phyloP scores from a whole-genome alignment of 2,329 filamentous ascomycete genomes.

The Seiridium unicorne region DNA sequence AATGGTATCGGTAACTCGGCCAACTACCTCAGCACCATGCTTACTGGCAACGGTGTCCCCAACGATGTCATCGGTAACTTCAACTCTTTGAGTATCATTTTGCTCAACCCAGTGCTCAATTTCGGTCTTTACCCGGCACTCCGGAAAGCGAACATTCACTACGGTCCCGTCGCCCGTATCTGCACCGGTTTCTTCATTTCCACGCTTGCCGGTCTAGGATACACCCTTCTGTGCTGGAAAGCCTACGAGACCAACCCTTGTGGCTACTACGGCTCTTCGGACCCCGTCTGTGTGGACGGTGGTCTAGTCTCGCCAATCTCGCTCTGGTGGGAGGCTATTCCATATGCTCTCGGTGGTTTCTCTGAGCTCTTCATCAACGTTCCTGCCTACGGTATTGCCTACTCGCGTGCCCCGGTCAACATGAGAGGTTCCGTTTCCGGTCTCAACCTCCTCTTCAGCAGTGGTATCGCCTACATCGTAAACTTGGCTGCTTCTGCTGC shows the following conservation, averaged over 20 bases:
- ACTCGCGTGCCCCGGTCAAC: slow-evolving; percentile 47
- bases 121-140: slow-evolving; percentile 47
- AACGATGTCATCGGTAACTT: slow-evolving; percentile 50
- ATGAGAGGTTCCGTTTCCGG: slow-evolving; percentile 51
- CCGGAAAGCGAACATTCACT: slow-evolving; percentile 37
- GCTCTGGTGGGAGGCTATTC: slow-evolving; percentile 56
- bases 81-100: slow-evolving; percentile 48
- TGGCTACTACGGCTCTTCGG: slow-evolving; percentile 35
- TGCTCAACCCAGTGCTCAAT: slow-evolving; percentile 44
- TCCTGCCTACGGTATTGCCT: slow-evolving; percentile 50
- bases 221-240: slow-evolving; percentile 37
- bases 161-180: slow-evolving; percentile 47
- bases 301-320: slow-evolving; percentile 40
- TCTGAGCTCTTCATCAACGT: slow-evolving; percentile 51
- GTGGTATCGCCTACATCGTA: slow-evolving; percentile 42
- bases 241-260: slow-evolving; percentile 40
- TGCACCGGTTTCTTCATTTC: slow-evolving; percentile 50
- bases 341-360: slow-evolving; percentile 50
- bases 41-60: slow-evolving; percentile 46
- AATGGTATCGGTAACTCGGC: slow-evolving; percentile 48
- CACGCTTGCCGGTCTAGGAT: slow-evolving; percentile 41
- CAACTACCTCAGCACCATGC: slow-evolving; percentile 44
- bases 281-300: slow-evolving; percentile 27
- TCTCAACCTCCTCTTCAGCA: slow-evolving; percentile 43
- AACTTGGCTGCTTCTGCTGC: slow-evolving; percentile 42